Percentiles rank a stretch among this genome's conserved stretches.
Conservation (phyloP, 2,329 filamentous ascomycete genomes). For the Juglanconis oblonga region DNA sequence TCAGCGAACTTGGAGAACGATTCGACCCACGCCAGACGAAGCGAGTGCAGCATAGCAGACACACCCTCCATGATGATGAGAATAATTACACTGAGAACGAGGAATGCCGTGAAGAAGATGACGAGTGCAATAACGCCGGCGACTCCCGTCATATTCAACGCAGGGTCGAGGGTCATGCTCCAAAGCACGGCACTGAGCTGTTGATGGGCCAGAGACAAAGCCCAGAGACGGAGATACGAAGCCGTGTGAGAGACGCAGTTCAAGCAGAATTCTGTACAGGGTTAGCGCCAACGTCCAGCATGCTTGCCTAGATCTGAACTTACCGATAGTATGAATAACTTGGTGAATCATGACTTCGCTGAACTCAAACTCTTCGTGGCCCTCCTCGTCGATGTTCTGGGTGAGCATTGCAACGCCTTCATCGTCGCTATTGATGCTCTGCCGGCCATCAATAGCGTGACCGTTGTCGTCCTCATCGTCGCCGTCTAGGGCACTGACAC, state of each 20-base stretch:
- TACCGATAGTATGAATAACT: constrained; percentile 97
- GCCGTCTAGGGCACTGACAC: constrained; percentile 85
- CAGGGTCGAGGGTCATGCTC: constrained; percentile 87
- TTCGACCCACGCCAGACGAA: constrained; percentile 93
- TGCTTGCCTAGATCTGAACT: constrained; percentile 28
- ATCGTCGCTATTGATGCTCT: constrained; percentile 61
- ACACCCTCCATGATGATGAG: constrained; percentile 95
- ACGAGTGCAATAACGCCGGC: constrained; percentile 78
- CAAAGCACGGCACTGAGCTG: constrained; percentile 94
- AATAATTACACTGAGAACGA: constrained; percentile 67
- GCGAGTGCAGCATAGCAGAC: constrained; percentile 89
- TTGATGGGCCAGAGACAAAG: constrained; percentile 93
- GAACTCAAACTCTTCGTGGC: constrained; percentile 97
- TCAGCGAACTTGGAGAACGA: constrained; percentile 98
- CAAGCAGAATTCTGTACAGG: constrained; percentile 79
- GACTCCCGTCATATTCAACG: constrained; percentile 64
- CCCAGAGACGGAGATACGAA: constrained; percentile 98
- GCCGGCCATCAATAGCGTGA: constrained; percentile 58
- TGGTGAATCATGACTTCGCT: constrained; percentile 98
- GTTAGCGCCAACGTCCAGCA: constrained; percentile 26
- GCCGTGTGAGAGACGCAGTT: constrained; percentile 99
- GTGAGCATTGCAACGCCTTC: constrained; percentile 87
- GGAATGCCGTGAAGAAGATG: constrained; percentile 83
- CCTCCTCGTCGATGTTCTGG: constrained; percentile 74
- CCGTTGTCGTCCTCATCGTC: constrained; percentile 73